Evolutionary conservation across 495 filamentous ascomycete genomes (phyloP), one percentile per base, ranked within the genome.

Genomic region (Cercophora sp.): DNA sequence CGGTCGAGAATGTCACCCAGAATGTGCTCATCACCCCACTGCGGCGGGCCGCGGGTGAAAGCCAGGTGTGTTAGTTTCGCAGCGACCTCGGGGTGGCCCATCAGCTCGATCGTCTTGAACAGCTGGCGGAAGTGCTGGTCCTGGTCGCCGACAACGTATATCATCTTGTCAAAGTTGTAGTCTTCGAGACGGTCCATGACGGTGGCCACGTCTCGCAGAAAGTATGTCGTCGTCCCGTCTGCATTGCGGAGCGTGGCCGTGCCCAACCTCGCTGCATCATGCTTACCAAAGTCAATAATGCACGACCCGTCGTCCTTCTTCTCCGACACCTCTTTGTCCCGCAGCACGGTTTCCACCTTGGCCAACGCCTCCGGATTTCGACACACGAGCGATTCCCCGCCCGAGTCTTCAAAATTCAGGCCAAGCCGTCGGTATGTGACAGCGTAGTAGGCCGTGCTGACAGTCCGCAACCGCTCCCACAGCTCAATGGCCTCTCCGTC

Each of bases 121-220:
- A 89, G 71, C 65, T 86, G 83, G 19, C 77, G 79, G 22, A 89
- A 68, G 65, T 90, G 85, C n/a, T 85, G 69, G 63, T 86, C 82
- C 67, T 89, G 85, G 62, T 88, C 83, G 2, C 75, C 71, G 51
- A 89, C 80, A 18, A 89, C 84, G 64, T 88, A 90, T 45, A 90
- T 80, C 84, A 89, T 32, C 71, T 83, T 82, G 64, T 89, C 86
- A 59, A 87, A 87, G 47, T 80, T 59, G 66, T 81, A 86, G 32
- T 77, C 75, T 43, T 85, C 73, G 48, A 77, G 72, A 51, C 86
- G 77, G 68, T 86, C 81, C 8, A 77, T 56, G 25, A 82, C 81
- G 19, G 83, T 84, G 48, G 81, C 85, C 46, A 90, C 84, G 60
- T 90, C 86, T 42, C 86, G 77, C 51, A 85, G 86, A 27, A 89